Conservation (phyloP, 371 early-diverging fungal genomes). For the Entomophthora muscae region DNA sequence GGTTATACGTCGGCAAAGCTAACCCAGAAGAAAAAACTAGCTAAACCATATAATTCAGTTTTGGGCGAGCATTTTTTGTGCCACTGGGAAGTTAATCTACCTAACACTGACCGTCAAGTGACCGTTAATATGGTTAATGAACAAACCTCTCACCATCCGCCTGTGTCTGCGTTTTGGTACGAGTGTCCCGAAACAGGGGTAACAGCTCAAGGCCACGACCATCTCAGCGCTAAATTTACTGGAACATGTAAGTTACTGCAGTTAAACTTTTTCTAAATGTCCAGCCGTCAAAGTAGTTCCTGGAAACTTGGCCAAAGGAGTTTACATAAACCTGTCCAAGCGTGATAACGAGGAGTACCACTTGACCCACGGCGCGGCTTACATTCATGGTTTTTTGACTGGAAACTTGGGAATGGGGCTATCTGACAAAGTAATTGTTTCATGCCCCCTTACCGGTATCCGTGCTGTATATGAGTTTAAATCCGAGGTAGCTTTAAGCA, state of each 20-base stretch:
- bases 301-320: conserved; percentile 30
- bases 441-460: conserved; percentile 23
- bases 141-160: too few relatives aligned
- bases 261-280: not conserved
- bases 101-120: conserved; percentile 7
- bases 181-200: conserved; percentile 28
- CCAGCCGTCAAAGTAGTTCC: conserved; percentile 24
- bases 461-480: conserved; percentile 28
- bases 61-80: conserved; percentile 38
- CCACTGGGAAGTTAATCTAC: conserved; percentile 24
- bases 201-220: conserved; percentile 27
- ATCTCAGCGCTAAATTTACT: too few relatives aligned
- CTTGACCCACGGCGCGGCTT: conserved; percentile 23
- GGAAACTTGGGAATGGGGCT: conserved; percentile 20
- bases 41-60: conserved; percentile 38
- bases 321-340: conserved; percentile 25
- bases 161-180: conserved; percentile 34
- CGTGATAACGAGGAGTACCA: conserved; percentile 29
- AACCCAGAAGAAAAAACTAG: conserved; percentile 16
- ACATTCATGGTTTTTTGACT: conserved; percentile 27
- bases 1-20: not conserved
- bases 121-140: conserved; percentile 30
- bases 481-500: conserved; percentile 29
- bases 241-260: conserved; percentile 20
- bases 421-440: conserved; percentile 19